Evolutionary conservation across 2,329 filamentous ascomycete species (phyloP).

Genomic region (Ophiostoma novo-ulmi): DNA sequence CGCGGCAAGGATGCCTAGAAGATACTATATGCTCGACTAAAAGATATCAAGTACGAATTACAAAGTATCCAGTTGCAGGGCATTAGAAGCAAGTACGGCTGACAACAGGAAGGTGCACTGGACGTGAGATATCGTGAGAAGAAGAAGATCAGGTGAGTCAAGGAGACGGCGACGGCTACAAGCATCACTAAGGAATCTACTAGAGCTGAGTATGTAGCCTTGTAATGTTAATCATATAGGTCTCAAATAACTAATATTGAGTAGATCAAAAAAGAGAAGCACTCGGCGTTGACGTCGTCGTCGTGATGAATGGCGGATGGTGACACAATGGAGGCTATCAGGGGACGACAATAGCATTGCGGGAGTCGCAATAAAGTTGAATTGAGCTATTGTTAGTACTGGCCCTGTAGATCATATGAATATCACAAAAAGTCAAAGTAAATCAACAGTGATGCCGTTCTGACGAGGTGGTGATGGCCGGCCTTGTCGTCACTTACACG

Average conservation of each 20-base stretch:
- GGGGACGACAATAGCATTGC: neutral
- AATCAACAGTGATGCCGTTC: neutral
- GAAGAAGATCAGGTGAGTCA: neutral
- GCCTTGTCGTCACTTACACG: neutral
- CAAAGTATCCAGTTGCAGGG: too few relatives aligned
- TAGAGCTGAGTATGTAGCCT: too few relatives aligned
- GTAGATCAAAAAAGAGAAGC: too few relatives aligned
- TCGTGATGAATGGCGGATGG: neutral
- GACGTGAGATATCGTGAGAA: neutral
- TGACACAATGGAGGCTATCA: neutral
- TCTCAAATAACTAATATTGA: neutral
- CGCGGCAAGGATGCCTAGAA: neutral
- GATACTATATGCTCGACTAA: neutral
- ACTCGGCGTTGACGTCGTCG: neutral
- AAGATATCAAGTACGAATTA: too few relatives aligned
- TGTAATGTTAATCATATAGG: neutral
- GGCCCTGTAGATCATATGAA: neutral
- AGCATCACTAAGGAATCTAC: neutral
- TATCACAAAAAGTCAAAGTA: neutral
- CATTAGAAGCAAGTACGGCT: neutral
- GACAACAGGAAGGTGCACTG: neutral
- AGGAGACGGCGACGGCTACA: neutral
- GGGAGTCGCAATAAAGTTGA: neutral
- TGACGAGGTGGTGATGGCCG: conserved; percentile 9
- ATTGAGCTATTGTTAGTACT: neutral